A percentile compares a stretch with the other conserved stretches of the same genome.
These are phyloP conservation scores for Sugiyamaella lignohabitans DNA, from an alignment of 805 yeast genomes.

Conservation along the genomic window DNA sequence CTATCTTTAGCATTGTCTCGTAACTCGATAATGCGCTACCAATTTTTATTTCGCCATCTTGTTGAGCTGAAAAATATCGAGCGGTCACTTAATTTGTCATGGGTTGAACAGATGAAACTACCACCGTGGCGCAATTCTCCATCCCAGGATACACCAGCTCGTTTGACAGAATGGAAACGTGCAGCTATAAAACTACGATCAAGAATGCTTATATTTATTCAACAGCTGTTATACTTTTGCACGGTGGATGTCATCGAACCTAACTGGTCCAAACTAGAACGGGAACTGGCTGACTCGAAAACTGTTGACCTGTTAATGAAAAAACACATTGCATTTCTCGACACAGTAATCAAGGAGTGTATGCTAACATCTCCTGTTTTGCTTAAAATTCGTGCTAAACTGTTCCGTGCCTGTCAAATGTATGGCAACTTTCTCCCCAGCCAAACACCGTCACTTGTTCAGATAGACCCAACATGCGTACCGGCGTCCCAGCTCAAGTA, in stretches of 20 bases:
- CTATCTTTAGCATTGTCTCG: conserved; percentile 65
- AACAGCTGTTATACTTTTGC: conserved; percentile 49
- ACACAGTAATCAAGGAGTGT: conserved; percentile 58
- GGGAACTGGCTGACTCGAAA: conserved; percentile 24
- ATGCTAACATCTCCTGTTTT: conserved; percentile 55
- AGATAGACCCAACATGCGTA: conserved; percentile 24
- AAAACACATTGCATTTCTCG: conserved; percentile 51
- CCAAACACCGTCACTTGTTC: conserved; percentile 20
- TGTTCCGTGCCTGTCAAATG: conserved; percentile 35
- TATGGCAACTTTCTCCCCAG: conserved; percentile 23
- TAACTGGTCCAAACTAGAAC: conserved; percentile 41
- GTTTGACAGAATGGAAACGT: conserved; percentile 43
- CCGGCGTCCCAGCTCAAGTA: conserved; percentile 14
- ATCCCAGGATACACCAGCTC: conserved; percentile 34
- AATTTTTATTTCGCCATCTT: conserved; percentile 67
- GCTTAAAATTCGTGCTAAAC: conserved; percentile 38
- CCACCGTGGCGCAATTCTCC: conserved; percentile 50
- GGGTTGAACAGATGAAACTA: conserved; percentile 63
- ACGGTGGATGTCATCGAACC: conserved; percentile 53
- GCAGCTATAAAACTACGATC: conserved; percentile 32
- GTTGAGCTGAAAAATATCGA: conserved; percentile 57
- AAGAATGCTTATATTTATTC: conserved; percentile 51
- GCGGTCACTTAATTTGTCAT: conserved; percentile 53
- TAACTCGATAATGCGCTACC: conserved; percentile 69
- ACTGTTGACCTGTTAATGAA: conserved; percentile 41